Evolutionary conservation across 2,329 filamentous ascomycete species (phyloP), one percentile per base, ranked within the genome.

Genomic region (Trichothecium roseum): DNA sequence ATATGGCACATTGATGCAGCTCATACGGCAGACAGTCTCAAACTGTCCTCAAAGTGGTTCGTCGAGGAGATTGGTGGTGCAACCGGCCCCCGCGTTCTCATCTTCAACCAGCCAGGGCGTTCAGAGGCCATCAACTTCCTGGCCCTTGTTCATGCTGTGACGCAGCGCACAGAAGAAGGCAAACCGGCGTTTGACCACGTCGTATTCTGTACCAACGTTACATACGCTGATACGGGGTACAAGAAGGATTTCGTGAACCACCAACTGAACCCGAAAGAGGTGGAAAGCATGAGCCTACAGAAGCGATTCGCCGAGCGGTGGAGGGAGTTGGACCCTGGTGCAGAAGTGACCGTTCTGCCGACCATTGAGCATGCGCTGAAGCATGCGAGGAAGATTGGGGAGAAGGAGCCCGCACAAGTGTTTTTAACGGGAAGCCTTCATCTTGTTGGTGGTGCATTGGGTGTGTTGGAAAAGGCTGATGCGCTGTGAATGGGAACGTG

Each of bases 1-100:
- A 69, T 68, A 13, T 98, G 89, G 88, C 82, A 88, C 51, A 74
- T 98, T 15, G 91, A 98, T 52, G 88, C 91, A 8, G 91, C 87
- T 3, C 91, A 98, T 57, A 98, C 89, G 0, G 68, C 82, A 4
- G 89, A 96, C 52, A 95, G 87, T 53, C 80, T 98, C 37, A 74
- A 81, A 43, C 72, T 85, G 44, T 85, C 86, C 4, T 80, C 80
- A 1, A 72, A 74, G 42, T 95, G 88, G 88, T 96, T 94, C 51
- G 73, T 76, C 2, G 55, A 56, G 8, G 66, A 72, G 47, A 62
- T 51, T n/a, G 50, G 54, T 20, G 40, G 40, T 18, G 62, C 58
- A 17, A 28, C 47, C 4, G 66, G 60, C 1, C 59, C 58, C 2
- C 64, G 65, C 32, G 56, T 69, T 28, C 64, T 98, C 33, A 80